These are phyloP conservation scores for Sporisorium sorghi DNA, from an alignment of 1,284 basidiomycete species.

Conservation along the genomic window DNA sequence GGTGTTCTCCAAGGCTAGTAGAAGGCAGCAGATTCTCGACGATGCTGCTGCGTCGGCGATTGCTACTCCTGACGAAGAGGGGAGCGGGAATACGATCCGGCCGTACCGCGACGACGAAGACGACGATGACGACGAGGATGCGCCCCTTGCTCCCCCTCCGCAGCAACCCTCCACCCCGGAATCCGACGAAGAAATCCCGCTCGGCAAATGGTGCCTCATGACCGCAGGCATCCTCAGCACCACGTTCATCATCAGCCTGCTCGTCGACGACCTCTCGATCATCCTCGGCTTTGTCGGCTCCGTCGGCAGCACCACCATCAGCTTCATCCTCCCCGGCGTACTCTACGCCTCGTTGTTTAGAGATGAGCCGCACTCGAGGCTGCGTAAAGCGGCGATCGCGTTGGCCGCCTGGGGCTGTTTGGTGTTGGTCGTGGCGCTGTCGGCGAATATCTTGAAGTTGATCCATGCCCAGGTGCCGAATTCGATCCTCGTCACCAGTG, in stretches of 20 bases:
- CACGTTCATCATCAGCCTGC: conserved; percentile 58
- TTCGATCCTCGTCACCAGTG: conserved; percentile 28
- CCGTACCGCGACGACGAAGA: conserved; percentile 59
- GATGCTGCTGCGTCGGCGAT: conserved; percentile 32
- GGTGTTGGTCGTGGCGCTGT: conserved; percentile 55
- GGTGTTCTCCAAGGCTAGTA: conserved; percentile 73
- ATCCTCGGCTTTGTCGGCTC: conserved; percentile 88
- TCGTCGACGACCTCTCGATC: conserved; percentile 67
- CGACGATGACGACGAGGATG: conserved; percentile 22
- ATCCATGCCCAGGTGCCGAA: conserved; percentile 43
- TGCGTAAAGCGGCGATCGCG: conserved; percentile 36
- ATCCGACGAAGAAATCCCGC: conserved; percentile 35
- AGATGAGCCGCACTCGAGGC: conserved; percentile 36
- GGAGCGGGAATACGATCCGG: conserved; percentile 25
- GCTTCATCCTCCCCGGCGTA: conserved; percentile 89
- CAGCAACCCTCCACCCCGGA: conserved; percentile 5
- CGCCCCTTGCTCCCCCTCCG: not conserved
- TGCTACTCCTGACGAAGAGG: conserved; percentile 10
- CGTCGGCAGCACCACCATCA: conserved; percentile 94
- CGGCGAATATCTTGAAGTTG: conserved; percentile 60
- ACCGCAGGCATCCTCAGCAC: conserved; percentile 59
- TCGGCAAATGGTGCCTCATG: conserved; percentile 55
- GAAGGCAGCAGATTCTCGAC: conserved; percentile 43
- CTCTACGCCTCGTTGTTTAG: conserved; percentile 51
- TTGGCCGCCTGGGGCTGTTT: conserved; percentile 53